phyloP scores from a whole-genome alignment of 176 grass and related monocot genomes.

The Themeda triandra region DNA sequence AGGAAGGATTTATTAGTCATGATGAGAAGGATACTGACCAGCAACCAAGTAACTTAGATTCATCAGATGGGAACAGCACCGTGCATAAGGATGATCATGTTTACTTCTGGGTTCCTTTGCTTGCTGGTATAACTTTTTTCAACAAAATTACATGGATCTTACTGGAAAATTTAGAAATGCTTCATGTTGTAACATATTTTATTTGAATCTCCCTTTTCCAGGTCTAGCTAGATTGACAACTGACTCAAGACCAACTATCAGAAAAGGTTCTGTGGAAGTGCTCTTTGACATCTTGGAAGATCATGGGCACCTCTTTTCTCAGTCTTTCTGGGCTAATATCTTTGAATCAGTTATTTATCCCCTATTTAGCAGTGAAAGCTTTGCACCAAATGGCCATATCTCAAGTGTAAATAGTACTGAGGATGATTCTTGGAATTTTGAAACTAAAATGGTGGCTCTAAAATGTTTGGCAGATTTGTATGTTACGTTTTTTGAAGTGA shows the following conservation, averaged over 20 bases:
- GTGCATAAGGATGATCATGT: slow-evolving; percentile 82
- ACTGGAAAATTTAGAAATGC: slow-evolving; percentile 16
- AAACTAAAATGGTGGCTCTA: slow-evolving; percentile 70
- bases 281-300: slow-evolving; percentile 96
- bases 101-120: slow-evolving; percentile 94
- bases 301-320: slow-evolving; percentile 85
- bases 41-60: slow-evolving; percentile 48
- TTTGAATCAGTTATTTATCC: slow-evolving; percentile 87
- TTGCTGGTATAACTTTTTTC: slow-evolving; percentile 56
- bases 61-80: slow-evolving; percentile 43
- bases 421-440: slow-evolving; percentile 60
- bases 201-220: slow-evolving; percentile 32
- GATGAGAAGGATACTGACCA: slow-evolving; percentile 57
- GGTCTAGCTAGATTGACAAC: slow-evolving; percentile 88
- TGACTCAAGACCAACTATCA: slow-evolving; percentile 84
- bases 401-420: slow-evolving; percentile 42
- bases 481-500: slow-evolving; percentile 75
- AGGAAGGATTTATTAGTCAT: slow-evolving; percentile 72
- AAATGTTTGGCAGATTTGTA: slow-evolving; percentile 78
- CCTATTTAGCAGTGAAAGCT: slow-evolving; percentile 55
- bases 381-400: slow-evolving; percentile 38
- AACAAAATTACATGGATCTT: slow-evolving; percentile 10
- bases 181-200: slow-evolving; percentile 16
- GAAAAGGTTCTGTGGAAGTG: slow-evolving; percentile 95
- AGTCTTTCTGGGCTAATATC: slow-evolving; percentile 74